Evolutionary conservation across 2,329 filamentous ascomycete genomes (phyloP).

Genomic region (Chaetomiaceae sp.): DNA sequence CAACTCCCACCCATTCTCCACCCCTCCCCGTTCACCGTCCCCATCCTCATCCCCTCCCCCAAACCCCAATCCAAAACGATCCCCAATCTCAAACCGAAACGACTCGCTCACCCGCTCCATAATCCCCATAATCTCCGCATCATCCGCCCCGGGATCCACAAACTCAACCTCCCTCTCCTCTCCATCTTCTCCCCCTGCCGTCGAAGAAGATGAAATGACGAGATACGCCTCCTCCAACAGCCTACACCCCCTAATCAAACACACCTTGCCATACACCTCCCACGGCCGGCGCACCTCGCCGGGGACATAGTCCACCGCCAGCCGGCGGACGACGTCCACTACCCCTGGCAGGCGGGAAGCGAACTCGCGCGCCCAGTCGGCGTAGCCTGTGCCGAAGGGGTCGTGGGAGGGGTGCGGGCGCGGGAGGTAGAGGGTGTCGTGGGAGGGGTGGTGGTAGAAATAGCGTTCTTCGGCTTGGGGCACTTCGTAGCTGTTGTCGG

Average conservation of each 20-base stretch:
- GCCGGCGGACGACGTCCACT: constrained; percentile 33
- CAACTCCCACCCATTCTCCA: constrained; percentile 6
- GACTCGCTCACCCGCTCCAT: constrained; percentile 26
- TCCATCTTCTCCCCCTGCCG: constrained; percentile 15
- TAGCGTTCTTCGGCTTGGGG: not conserved
- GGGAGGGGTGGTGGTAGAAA: constrained; percentile 37
- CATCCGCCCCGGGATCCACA: constrained; percentile 28
- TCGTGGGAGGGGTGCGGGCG: constrained; percentile 13
- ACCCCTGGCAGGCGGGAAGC: constrained; percentile 34
- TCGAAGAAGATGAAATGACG: constrained; percentile 27
- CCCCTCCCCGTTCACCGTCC: not conserved
- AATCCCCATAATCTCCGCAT: constrained; percentile 18
- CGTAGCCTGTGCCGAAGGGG: constrained; percentile 38
- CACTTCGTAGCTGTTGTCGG: not conserved
- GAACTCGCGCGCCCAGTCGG: constrained; percentile 40
- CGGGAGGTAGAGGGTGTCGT: constrained; percentile 36
- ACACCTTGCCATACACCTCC: constrained; percentile 49
- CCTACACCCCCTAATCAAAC: constrained; percentile 40
- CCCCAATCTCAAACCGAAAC: constrained; percentile 23
- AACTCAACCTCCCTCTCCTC: constrained; percentile 29
- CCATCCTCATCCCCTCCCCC: not conserved
- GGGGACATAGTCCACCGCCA: constrained; percentile 45
- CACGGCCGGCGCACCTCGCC: constrained; percentile 42
- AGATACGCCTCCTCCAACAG: constrained; percentile 37
- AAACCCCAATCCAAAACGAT: not conserved